Evolutionary conservation across 495 filamentous ascomycete genomes (phyloP).

Genomic region (Penicillium herquei): DNA sequence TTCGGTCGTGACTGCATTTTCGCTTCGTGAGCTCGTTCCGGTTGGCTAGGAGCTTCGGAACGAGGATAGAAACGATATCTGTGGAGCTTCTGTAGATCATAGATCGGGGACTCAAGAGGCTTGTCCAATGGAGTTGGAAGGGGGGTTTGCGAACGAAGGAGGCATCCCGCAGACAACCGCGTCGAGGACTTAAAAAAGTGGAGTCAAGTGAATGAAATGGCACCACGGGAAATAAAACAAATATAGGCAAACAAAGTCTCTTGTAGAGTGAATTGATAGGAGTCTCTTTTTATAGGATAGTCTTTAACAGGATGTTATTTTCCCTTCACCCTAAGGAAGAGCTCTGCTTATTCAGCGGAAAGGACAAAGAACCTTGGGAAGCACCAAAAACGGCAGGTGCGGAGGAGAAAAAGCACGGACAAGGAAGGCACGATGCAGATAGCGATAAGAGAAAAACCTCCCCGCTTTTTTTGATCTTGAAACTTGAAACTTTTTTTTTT

Average conservation of each 20-base stretch:
- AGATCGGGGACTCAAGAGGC: not conserved
- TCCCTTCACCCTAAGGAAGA: no score
- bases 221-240: no score
- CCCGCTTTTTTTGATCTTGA: not conserved
- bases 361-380: not conserved
- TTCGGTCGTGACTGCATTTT: constrained; percentile 25
- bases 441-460: not conserved
- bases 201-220: not conserved
- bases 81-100: not conserved
- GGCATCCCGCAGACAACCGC: not conserved
- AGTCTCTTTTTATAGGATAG: no score
- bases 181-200: no score
- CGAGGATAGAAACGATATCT: no score
- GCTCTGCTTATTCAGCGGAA: no score
- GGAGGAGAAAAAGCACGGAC: not conserved
- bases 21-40: not conserved
- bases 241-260: no score
- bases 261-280: no score
- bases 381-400: not conserved
- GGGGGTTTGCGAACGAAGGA: not conserved
- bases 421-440: not conserved
- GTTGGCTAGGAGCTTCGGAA: not conserved
- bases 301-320: no score
- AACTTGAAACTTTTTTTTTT: not conserved
- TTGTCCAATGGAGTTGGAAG: not conserved